Evolutionary conservation across 345 rosid genomes (phyloP).

Genomic region (Brassica cretica): DNA sequence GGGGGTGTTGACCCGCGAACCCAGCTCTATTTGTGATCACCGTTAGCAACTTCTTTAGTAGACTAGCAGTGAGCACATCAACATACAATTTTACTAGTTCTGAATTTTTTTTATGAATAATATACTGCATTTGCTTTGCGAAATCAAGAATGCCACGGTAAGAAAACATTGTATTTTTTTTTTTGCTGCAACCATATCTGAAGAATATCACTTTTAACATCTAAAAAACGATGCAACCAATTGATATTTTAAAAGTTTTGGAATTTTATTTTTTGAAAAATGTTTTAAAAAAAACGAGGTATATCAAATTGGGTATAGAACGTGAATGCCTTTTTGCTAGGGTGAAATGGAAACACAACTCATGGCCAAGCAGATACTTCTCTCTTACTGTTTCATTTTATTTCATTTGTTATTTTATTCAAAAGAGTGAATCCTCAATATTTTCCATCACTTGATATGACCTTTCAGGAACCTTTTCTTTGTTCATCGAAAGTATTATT

Average conservation of each 20-base stretch:
- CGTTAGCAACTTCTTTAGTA: neutral
- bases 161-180: no score
- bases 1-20: no score
- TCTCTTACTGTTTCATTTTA: constrained; percentile 25
- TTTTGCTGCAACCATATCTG: no score
- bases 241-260: neutral
- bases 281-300: neutral
- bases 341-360: constrained; percentile 38
- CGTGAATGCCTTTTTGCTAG: constrained; percentile 30
- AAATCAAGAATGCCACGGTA: no score
- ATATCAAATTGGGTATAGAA: constrained; percentile 28
- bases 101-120: no score
- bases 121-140: no score
- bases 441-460: constrained; percentile 37
- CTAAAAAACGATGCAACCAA: neutral
- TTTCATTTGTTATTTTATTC: neutral
- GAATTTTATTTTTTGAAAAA: neutral
- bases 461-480: constrained; percentile 21
- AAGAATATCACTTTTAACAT: no score
- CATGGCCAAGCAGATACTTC: constrained; percentile 26
- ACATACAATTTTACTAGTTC: no score
- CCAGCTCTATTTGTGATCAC: neutral
- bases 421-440: constrained; percentile 22
- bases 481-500: neutral
- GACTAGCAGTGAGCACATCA: no score